Base-by-base conservation (phyloP, 2,329 filamentous ascomycete species). In the Ramichloridium luteum region DNA sequence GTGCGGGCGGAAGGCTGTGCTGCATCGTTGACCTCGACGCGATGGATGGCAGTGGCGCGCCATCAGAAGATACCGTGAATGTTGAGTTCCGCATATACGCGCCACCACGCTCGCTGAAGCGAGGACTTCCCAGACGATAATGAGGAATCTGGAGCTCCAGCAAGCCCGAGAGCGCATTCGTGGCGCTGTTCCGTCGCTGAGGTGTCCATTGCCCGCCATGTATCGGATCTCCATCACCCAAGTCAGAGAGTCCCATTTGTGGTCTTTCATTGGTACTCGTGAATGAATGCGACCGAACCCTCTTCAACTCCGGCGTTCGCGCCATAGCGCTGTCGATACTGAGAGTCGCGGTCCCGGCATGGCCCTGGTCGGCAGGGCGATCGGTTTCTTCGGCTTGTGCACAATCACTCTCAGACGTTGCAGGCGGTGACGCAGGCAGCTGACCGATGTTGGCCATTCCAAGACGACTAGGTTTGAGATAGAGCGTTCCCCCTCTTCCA, bases 31-130 rank as follows among this genome's bases (percentile, higher is more conserved):
- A n/a, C n/a, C n/a, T n/a, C n/a, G n/a, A n/a, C n/a, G n/a, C n/a
- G n/a, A n/a, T n/a, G n/a, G n/a, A n/a, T 23, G 20, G n/a, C 9
- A 67, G 47, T 23, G 71, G 66, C 40, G 76, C 56, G 38, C 85
- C 81, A 32, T 88, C 81, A 30, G 56, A 77, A 3, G 81, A 80
- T 32, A 59, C 57, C 8, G 70, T 73, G 54, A 83, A 82, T 11
- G 79, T 76, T n/a, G 86, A 92, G 43, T 77, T 80, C 39, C 81
- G 77, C 41, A 94, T 65, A 40, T 83, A 70, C 3, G 82, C 75
- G 3, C 79, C 85, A 8, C 84, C 84, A 45, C 71, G 70, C 32
- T 72, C 61, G 41, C 79, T 88, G 56, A 93, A 93, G 36, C 75
- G 73, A 12, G 84, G 83, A 1, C 78, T 80, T 9, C 85, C 86